phyloP scores from a whole-genome alignment of 805 yeast genomes.

The Ogataea salicorniae region DNA sequence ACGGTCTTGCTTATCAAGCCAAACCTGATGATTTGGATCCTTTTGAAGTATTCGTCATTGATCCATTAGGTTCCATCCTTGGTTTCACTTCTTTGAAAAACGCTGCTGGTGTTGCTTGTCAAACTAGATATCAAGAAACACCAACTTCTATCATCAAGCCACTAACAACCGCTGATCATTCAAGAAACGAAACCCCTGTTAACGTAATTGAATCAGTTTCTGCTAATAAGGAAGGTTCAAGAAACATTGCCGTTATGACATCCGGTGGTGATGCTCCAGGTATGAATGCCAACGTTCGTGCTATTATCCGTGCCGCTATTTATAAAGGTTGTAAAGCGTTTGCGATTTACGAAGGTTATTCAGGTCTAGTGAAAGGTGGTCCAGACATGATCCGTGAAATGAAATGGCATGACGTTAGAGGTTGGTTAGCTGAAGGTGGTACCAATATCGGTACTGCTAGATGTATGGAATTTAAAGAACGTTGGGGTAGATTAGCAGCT shows the following conservation, averaged over 20 bases:
- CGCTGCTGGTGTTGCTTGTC: slow-evolving; percentile 37
- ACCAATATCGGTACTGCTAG: slow-evolving; percentile 78
- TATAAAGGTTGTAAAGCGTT: slow-evolving; percentile 59
- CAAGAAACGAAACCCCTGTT: not conserved
- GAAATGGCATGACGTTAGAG: slow-evolving; percentile 71
- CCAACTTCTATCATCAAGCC: not conserved
- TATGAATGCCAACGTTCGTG: slow-evolving; percentile 72
- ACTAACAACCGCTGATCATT: not conserved
- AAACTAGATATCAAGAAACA: not conserved
- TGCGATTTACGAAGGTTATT: slow-evolving; percentile 70
- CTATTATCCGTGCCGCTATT: slow-evolving; percentile 66
- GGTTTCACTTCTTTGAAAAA: slow-evolving; percentile 69
- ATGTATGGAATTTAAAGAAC: slow-evolving; percentile 60
- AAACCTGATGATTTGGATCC: slow-evolving; percentile 74
- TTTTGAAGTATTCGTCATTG: slow-evolving; percentile 67
- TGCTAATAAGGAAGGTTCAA: slow-evolving; percentile 5
- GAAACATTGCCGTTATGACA: slow-evolving; percentile 71
- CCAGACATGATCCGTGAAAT: slow-evolving; percentile 48
- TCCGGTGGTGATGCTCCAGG: slow-evolving; percentile 84
- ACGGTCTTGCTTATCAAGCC: slow-evolving; percentile 41
- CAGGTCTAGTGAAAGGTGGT: slow-evolving; percentile 67
- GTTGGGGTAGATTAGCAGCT: slow-evolving; percentile 59
- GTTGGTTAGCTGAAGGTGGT: slow-evolving; percentile 68
- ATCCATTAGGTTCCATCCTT: slow-evolving; percentile 77
- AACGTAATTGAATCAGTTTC: not conserved